A percentile compares a stretch with the other conserved stretches of the same genome.
These are phyloP conservation scores for Saposhnikovia divaricata DNA, from an alignment of 129 eudicot species.

Conservation along the genomic window DNA sequence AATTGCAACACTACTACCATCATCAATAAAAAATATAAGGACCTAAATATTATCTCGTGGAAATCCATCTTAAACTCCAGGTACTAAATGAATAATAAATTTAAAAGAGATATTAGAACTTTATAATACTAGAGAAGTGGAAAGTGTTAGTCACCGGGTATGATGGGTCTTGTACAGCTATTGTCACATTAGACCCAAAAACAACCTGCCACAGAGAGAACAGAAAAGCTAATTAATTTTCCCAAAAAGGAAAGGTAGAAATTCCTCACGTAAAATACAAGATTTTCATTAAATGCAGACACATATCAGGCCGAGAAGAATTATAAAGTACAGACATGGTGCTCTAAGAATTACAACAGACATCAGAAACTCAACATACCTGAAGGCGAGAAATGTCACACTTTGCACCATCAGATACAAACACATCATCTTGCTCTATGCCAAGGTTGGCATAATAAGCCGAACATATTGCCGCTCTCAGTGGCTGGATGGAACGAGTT, in stretches of 20 bases:
- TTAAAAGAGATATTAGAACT: conserved; percentile 4
- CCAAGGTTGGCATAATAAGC: conserved; percentile 66
- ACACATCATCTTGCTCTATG: conserved; percentile 80
- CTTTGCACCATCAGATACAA: conserved; percentile 96
- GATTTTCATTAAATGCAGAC: neutral
- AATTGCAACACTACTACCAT: neutral
- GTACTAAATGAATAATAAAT: neutral
- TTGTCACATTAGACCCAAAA: conserved; percentile 81
- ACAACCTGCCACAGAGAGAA: conserved; percentile 48
- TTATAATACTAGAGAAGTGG: neutral
- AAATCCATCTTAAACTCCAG: conserved; percentile 2
- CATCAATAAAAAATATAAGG: neutral
- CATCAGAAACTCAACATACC: conserved; percentile 29
- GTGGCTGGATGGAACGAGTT: conserved; percentile 32
- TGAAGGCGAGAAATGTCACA: conserved; percentile 94
- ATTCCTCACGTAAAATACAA: neutral
- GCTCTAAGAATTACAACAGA: neutral
- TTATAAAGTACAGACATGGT: neutral
- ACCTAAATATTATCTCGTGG: neutral
- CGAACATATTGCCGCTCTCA: conserved; percentile 79
- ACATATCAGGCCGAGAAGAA: neutral
- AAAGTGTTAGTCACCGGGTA: conserved; percentile 57
- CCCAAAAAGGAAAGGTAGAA: neutral
- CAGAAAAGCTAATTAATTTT: neutral
- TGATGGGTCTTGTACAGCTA: conserved; percentile 95